Evolutionary conservation across 306 rosid species (phyloP).

Genomic region (Citrullus amarus): DNA sequence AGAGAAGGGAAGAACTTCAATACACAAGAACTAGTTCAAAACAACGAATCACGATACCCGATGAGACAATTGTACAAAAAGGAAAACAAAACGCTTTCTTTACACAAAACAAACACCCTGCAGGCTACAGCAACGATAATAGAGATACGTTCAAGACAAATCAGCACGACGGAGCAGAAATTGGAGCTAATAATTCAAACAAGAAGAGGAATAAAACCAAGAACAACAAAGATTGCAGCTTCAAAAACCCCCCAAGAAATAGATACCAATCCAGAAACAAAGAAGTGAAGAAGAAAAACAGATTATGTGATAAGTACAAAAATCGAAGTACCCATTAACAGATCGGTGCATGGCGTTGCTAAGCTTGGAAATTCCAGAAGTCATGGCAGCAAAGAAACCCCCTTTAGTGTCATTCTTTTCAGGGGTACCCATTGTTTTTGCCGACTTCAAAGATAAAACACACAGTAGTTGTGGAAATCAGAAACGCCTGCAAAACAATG

Average conservation of each 20-base stretch:
- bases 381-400: conserved; percentile 67
- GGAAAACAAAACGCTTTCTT: background rate
- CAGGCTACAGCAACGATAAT: background rate
- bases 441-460: conserved; percentile 12
- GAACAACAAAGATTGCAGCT: background rate
- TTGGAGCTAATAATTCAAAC: background rate
- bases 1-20: background rate
- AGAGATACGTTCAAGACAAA: background rate
- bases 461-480: background rate
- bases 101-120: background rate
- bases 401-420: conserved; percentile 41
- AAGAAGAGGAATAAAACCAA: background rate
- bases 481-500: background rate
- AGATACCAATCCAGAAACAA: background rate
- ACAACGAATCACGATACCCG: background rate
- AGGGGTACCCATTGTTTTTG: conserved; percentile 42
- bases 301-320: background rate
- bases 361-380: conserved; percentile 55
- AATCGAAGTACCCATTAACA: conserved; percentile 57
- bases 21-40: background rate
- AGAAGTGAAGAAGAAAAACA: background rate
- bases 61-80: background rate
- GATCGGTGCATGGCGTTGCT: conserved; percentile 87
- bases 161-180: background rate
- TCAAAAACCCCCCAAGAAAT: background rate